Base-by-base conservation (phyloP, 495 filamentous ascomycete species). In the Parathielavia hyrcaniae region DNA sequence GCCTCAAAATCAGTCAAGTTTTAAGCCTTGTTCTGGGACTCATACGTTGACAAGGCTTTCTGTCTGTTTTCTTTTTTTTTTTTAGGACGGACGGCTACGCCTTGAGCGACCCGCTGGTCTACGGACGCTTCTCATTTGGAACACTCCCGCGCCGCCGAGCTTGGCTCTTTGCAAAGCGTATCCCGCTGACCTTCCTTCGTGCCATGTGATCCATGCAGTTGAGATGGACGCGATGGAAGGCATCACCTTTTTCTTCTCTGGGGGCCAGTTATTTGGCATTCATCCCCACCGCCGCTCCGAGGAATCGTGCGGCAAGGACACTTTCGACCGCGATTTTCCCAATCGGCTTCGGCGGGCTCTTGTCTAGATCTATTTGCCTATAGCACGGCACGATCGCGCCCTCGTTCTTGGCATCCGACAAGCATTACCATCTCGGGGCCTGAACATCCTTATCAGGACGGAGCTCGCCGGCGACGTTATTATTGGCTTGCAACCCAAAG, bases 181-280 rank as follows among this genome's bases (percentile, higher is more conserved):
- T n/a, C 50, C 35, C 20, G 20, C 22, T 6, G 50, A 26, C 23
- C 32, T 50, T 41, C 38, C 46, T 39, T 55, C 44, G 35, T 54
- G 53, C 20, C 57, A 54, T 17, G 36, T 32, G 19, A 20, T 61
- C 26, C 44, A 58, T 32, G 45, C 58, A 3, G 54, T 64, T 34
- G 50, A 61, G 19, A 26, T 61, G 45, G 50, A 43, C 23, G 36
- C 48, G 46, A 26, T 55, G 20, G 22, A 45, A 17, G 62, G 62
- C n/a, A 61, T 64, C 22, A 64, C 62, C 17, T 64, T 64, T 39
- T 64, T 64, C 26, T 64, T 58, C 44, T 46, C 50, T 13, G 5
- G 7, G 7, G 36, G 41, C 46, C 40, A 23, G 23, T 22, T 64
- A 48, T 32, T 36, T 41, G 58, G 53, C 20, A 38, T 64, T 30